Evolutionary conservation across 2,329 filamentous ascomycete species (phyloP), one percentile per base, ranked within the genome.

Genomic region (Diaporthe amygdali): DNA sequence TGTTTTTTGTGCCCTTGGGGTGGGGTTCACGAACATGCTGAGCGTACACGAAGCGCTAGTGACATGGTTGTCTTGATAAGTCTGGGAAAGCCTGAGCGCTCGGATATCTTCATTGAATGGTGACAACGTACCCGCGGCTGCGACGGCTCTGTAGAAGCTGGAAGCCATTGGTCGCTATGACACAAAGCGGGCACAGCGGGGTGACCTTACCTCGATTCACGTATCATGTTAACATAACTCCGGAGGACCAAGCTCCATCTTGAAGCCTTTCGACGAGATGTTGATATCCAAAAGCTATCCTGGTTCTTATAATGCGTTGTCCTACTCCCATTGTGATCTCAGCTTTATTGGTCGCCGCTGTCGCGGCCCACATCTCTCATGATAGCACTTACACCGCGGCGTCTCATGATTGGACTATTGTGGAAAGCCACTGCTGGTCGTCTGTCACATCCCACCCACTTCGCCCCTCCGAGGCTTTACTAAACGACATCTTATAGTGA

Each of bases 141-240:
- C 0, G 20, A 20, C 1, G 30, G 4, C 3, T 1, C 14, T 7
- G 39, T n/a, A 9, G 0, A 3, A 27, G 10, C 5, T 6, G 1
- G 15, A 5, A 32, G n/a, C 6, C 2, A 5, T 2, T 44, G 5
- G 25, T n/a, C 1, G 9, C 8, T 30, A 7, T n/a, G 22, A n/a
- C 39, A 20, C n/a, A 20, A n/a, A 30, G 25, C 25, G 20, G 2
- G 34, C 22, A 56, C 12, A 41, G 34, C 5, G 8, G 10, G 14
- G n/a, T 7, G 39, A 12, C 7, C 22, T 44, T 12, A 17, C 30
- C 37, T n/a, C 55, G 55, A 25, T n/a, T n/a, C 15, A 30, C 22
- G 44, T 22, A 2, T 44, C 2, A 20, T n/a, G 9, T 61, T 15
- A 22, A 27, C 25, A 61, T 12, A 41, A 15, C 14, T 14, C 25